A percentile compares a stretch with the other conserved stretches of the same genome.
Conservation (phyloP, 371 early-diverging fungal genomes). For the Thermomucor indicae-seudaticae region DNA sequence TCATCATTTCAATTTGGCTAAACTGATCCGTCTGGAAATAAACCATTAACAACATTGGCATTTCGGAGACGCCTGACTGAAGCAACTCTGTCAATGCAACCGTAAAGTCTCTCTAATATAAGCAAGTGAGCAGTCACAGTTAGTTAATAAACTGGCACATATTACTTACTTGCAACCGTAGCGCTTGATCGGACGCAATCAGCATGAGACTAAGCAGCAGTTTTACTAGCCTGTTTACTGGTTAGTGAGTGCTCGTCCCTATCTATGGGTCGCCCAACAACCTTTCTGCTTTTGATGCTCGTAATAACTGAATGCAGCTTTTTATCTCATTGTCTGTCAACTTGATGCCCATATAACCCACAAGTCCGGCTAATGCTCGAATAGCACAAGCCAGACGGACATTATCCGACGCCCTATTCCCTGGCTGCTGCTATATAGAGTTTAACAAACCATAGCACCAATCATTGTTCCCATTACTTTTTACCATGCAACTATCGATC, state of each 20-base stretch:
- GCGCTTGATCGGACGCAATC: constrained; percentile 9
- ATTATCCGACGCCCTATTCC: neutral
- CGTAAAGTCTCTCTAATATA: constrained; percentile 17
- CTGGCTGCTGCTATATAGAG: neutral
- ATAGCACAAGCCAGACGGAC: constrained; percentile 21
- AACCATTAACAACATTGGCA: constrained; percentile 31
- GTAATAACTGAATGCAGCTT: constrained; percentile 17
- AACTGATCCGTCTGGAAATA: constrained; percentile 42
- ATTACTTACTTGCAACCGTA: constrained; percentile 2
- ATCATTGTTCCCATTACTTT: neutral
- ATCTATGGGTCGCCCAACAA: neutral
- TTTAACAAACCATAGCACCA: neutral
- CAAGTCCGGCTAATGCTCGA: constrained; percentile 34
- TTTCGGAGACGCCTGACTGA: constrained; percentile 31
- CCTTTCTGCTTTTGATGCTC: constrained; percentile 23
- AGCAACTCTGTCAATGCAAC: constrained; percentile 19
- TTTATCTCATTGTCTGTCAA: constrained; percentile 22
- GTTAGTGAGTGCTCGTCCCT: no score
- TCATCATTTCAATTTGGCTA: constrained; percentile 27
- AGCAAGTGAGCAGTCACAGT: neutral
- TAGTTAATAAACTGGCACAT: neutral
- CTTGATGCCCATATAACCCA: constrained; percentile 39
- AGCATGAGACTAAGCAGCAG: constrained; percentile 9
- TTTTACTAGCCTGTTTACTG: constrained; percentile 6
- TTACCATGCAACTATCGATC: constrained; percentile 18